Percentiles rank a stretch among this genome's conserved stretches.
Evolutionary conservation across 495 filamentous ascomycete species (phyloP).

Genomic region (Entonaema liquescens): DNA sequence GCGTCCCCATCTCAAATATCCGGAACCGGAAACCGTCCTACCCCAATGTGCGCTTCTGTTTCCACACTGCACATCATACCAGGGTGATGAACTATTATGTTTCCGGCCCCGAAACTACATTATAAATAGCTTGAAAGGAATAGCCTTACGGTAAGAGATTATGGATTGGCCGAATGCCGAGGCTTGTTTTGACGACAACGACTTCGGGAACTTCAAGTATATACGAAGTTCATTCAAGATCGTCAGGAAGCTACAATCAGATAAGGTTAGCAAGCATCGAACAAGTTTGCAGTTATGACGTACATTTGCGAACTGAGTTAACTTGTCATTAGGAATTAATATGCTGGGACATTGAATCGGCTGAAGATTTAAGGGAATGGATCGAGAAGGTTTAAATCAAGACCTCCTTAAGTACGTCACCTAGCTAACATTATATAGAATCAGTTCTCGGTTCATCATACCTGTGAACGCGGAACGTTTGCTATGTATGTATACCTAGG

Average conservation of each 20-base stretch:
- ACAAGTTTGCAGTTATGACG: background rate
- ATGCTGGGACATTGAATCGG: constrained; percentile 5
- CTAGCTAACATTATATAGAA: constrained; percentile 8
- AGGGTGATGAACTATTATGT: background rate
- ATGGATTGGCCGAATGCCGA: constrained; percentile 24
- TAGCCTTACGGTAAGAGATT: background rate
- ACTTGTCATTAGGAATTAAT: constrained; percentile 1
- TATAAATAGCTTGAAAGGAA: background rate
- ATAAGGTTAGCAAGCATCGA: background rate
- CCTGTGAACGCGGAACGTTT: background rate
- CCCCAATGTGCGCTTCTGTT: background rate
- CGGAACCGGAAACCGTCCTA: background rate
- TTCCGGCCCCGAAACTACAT: background rate
- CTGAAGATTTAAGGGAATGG: constrained; percentile 7
- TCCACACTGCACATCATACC: background rate
- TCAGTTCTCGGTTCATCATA: background rate
- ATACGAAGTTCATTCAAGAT: constrained; percentile 9
- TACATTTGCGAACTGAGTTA: background rate
- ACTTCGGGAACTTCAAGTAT: constrained; percentile 17
- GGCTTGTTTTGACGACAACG: constrained; percentile 5
- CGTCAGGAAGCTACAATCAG: constrained; percentile 1
- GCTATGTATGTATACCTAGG: constrained; percentile 11
- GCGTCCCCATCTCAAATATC: background rate
- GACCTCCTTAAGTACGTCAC: background rate
- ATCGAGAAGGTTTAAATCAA: constrained; percentile 9